phyloP scores from a whole-genome alignment of 305 asterid genomes.

The Solanum hybrid region DNA sequence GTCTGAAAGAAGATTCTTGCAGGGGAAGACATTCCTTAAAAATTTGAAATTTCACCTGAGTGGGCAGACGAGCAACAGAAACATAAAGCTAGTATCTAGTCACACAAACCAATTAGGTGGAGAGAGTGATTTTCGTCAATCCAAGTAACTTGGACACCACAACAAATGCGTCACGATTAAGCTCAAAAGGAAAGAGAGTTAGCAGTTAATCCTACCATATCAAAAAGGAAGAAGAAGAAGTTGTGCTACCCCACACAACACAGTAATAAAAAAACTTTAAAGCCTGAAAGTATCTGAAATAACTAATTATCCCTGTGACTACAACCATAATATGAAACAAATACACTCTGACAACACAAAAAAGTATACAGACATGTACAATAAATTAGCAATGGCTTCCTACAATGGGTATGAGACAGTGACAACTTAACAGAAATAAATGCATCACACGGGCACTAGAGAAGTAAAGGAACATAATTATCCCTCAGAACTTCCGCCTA shows the following conservation, averaged over 20 bases:
- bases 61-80: constrained; percentile 8
- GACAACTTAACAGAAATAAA: neutral
- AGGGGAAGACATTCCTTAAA: constrained; percentile 66
- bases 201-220: neutral
- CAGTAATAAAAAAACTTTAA: neutral
- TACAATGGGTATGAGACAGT: neutral
- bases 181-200: neutral
- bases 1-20: constrained; percentile 45
- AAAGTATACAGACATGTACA: neutral
- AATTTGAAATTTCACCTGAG: constrained; percentile 58
- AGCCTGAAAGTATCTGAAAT: neutral
- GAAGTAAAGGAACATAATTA: neutral
- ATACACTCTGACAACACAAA: neutral
- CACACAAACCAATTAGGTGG: neutral
- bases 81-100: constrained; percentile 1
- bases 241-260: neutral
- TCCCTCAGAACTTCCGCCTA: neutral
- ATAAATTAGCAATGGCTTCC: neutral
- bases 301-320: neutral
- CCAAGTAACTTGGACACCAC: neutral
- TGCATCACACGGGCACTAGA: neutral
- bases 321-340: neutral
- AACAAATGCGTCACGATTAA: neutral
- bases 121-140: neutral
- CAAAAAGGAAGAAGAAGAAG: neutral